Evolutionary conservation across 495 filamentous ascomycete species (phyloP).

Genomic region (Penicillium angulare): DNA sequence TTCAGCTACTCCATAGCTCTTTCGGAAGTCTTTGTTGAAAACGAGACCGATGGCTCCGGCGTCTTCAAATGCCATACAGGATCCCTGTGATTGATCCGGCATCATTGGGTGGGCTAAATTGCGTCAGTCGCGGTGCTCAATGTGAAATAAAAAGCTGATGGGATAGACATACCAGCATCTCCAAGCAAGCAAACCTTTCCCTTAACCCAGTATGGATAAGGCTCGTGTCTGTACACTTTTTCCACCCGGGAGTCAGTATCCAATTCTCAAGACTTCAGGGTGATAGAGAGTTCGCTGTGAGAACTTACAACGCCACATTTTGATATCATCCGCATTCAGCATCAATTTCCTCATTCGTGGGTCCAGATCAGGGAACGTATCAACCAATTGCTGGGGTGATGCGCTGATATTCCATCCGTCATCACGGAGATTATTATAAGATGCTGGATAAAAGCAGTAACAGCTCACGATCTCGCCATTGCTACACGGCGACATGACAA

Average conservation of each 20-base stretch:
- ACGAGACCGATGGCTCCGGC: constrained; percentile 34
- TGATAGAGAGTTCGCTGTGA: too few relatives aligned
- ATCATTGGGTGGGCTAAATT: constrained; percentile 50
- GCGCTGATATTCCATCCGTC: constrained; percentile 29
- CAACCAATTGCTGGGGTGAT: constrained; percentile 24
- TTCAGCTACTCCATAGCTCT: constrained; percentile 22
- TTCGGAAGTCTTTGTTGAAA: constrained; percentile 28
- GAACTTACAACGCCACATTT: constrained; percentile 32
- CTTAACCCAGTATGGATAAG: constrained; percentile 27
- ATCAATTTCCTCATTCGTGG: constrained; percentile 24
- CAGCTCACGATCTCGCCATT: constrained; percentile 27
- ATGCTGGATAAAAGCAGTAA: constrained; percentile 27
- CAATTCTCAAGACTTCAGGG: not conserved
- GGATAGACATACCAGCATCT: constrained; percentile 22
- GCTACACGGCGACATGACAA: constrained; percentile 31
- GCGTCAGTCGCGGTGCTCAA: not conserved
- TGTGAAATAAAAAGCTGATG: not conserved
- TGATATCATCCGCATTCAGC: constrained; percentile 28
- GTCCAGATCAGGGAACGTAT: constrained; percentile 26
- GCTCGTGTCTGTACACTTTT: constrained; percentile 26
- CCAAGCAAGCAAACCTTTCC: constrained; percentile 28
- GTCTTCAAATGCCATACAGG: constrained; percentile 42
- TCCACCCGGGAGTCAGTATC: not conserved
- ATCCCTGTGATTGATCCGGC: constrained; percentile 41
- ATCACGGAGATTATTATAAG: constrained; percentile 22